A percentile compares a stretch with the other conserved stretches of the same genome.
Evolutionary conservation across 495 filamentous ascomycete genomes (phyloP).

Genomic region (Neurospora pannonica): DNA sequence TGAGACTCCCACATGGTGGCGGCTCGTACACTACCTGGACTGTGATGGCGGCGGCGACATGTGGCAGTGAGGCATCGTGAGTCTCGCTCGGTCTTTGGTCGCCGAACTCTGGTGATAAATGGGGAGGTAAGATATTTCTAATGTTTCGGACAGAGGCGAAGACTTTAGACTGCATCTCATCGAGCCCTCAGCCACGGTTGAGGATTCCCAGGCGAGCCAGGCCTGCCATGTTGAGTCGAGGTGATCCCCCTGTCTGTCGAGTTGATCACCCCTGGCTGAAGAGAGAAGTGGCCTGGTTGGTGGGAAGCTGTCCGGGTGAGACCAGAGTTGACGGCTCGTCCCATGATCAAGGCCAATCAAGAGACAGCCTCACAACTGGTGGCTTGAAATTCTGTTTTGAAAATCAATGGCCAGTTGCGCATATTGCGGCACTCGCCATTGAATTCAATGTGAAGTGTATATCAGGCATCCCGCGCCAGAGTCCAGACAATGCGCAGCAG

Average conservation of each 20-base stretch:
- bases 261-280: neutral
- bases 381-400: neutral
- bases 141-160: neutral
- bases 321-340: neutral
- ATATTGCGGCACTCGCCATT: neutral
- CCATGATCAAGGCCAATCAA: neutral
- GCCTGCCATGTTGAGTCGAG: neutral
- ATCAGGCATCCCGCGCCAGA: neutral
- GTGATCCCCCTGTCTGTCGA: neutral
- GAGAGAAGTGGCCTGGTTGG: neutral
- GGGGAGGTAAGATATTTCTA: neutral
- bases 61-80: neutral
- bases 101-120: neutral
- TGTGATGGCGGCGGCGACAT: neutral
- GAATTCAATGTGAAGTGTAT: neutral
- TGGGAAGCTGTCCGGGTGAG: neutral
- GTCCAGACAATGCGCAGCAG: neutral
- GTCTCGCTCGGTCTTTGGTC: neutral
- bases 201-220: too few relatives aligned
- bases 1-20: neutral
- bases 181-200: neutral
- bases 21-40: neutral
- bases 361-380: neutral
- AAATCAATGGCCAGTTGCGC: neutral
- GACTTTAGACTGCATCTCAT: neutral